These are phyloP conservation scores for Lentinula novae-zelandiae DNA, from an alignment of 1,284 basidiomycete species.

Conservation along the genomic window DNA sequence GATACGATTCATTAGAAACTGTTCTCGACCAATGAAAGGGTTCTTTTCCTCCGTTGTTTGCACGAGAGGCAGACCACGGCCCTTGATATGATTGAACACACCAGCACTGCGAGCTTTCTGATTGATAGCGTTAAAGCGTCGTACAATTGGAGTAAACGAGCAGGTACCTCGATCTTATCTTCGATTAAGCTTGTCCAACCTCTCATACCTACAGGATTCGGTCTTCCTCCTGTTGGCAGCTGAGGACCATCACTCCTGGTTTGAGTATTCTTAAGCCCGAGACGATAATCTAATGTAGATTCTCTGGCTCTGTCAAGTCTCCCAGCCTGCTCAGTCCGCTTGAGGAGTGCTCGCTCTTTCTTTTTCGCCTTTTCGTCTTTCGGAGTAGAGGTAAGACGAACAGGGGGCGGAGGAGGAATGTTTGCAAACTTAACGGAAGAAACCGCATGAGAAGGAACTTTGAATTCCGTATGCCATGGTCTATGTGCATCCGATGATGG, in stretches of 20 bases:
- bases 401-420: slow-evolving; percentile 31
- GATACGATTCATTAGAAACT: slow-evolving; percentile 88
- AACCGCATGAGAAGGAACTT: slow-evolving; percentile 49
- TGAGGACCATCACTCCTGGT: slow-evolving; percentile 17
- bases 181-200: slow-evolving; percentile 78
- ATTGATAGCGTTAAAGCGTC: not conserved
- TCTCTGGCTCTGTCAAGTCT: slow-evolving; percentile 68
- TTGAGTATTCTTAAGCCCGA: slow-evolving; percentile 39
- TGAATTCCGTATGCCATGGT: slow-evolving; percentile 71
- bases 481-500: slow-evolving; percentile 52
- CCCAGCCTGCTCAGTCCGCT: slow-evolving; percentile 48
- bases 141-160: not conserved
- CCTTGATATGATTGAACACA: slow-evolving; percentile 69
- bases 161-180: slow-evolving; percentile 70
- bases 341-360: slow-evolving; percentile 49
- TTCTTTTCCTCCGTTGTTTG: slow-evolving; percentile 67
- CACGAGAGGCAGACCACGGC: slow-evolving; percentile 70
- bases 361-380: not conserved
- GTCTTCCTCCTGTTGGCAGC: slow-evolving; percentile 29
- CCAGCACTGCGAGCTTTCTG: slow-evolving; percentile 69
- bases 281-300: slow-evolving; percentile 71
- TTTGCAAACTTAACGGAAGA: slow-evolving; percentile 51
- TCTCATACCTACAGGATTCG: slow-evolving; percentile 61
- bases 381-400: slow-evolving; percentile 18
- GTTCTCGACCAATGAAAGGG: slow-evolving; percentile 76